Conservation (phyloP, 1,139 yeast genomes). For the Scheffersomyces stambukii region DNA sequence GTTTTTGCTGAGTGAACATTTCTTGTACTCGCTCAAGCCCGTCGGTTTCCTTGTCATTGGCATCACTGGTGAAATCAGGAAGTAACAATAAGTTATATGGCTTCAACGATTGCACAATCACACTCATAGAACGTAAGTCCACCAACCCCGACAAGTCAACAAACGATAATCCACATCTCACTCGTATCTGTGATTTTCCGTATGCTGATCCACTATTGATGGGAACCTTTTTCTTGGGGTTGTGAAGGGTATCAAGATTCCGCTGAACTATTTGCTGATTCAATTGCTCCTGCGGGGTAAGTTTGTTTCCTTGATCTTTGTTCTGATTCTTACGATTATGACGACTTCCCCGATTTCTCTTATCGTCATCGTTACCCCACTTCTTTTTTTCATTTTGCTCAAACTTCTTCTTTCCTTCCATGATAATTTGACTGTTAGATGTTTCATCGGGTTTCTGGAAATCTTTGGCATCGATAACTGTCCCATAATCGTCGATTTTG, state of each 20-base stretch:
- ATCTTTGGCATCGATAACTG: constrained; percentile 58
- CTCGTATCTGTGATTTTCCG: constrained; percentile 29
- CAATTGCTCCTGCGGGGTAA: constrained; percentile 44
- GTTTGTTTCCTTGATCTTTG: constrained; percentile 19
- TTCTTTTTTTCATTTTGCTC: constrained; percentile 25
- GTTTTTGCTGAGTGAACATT: constrained; percentile 31
- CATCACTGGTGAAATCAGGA: constrained; percentile 47
- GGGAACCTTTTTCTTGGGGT: constrained; percentile 49
- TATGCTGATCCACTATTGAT: constrained; percentile 16
- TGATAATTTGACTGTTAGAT: constrained; percentile 31
- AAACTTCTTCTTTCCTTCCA: constrained; percentile 29
- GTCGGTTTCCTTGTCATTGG: no score
- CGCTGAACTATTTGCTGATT: constrained; percentile 40
- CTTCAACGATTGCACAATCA: constrained; percentile 74
- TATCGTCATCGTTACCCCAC: constrained; percentile 7
- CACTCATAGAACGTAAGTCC: constrained; percentile 75
- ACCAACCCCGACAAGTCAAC: constrained; percentile 84
- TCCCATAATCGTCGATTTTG: constrained; percentile 84
- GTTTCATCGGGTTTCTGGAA: constrained; percentile 59
- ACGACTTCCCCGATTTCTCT: constrained; percentile 14
- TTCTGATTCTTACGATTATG: constrained; percentile 9
- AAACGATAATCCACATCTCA: constrained; percentile 70
- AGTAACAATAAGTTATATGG: constrained; percentile 69
- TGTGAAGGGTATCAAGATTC: constrained; percentile 54
- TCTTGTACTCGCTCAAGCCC: constrained; percentile 27